phyloP scores from a whole-genome alignment of 345 rosid species.

The Rhodamnia rubescens region DNA sequence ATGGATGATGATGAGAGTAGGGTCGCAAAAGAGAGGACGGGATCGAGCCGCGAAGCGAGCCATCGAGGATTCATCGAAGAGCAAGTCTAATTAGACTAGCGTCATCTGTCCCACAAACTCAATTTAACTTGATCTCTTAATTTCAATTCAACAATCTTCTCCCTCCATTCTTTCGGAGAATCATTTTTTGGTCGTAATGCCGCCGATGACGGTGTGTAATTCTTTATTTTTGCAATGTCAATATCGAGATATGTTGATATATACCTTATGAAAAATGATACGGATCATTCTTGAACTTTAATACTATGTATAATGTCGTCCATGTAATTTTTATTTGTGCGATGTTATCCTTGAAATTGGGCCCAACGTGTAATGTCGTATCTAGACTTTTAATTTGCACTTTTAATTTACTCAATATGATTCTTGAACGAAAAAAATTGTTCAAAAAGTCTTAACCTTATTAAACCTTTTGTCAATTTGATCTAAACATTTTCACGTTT shows the following conservation, averaged over 20 bases:
- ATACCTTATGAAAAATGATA: background rate
- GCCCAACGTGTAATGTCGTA: fast-evolving
- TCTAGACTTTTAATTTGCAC: no score
- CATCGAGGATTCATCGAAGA: background rate
- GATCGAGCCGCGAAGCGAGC: fast-evolving
- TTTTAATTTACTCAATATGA: no score
- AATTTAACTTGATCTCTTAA: background rate
- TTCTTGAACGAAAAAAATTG: no score
- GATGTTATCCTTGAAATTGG: background rate
- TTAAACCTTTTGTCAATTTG: no score
- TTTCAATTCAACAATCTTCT: background rate
- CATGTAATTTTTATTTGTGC: fast-evolving
- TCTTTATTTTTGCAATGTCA: background rate
- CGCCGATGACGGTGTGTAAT: fast-evolving
- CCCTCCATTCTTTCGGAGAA: background rate
- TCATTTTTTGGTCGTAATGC: fast-evolving
- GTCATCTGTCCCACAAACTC: background rate
- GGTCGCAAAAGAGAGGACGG: background rate
- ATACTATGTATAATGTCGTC: fast-evolving
- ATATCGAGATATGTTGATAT: no score
- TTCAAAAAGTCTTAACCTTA: no score
- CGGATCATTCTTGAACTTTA: fast-evolving
- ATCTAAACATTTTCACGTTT: no score
- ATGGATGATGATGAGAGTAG: background rate
- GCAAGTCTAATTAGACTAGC: background rate